These are phyloP conservation scores for Polychaeton citri DNA, from an alignment of 2,329 filamentous ascomycete genomes.

Conservation along the genomic window DNA sequence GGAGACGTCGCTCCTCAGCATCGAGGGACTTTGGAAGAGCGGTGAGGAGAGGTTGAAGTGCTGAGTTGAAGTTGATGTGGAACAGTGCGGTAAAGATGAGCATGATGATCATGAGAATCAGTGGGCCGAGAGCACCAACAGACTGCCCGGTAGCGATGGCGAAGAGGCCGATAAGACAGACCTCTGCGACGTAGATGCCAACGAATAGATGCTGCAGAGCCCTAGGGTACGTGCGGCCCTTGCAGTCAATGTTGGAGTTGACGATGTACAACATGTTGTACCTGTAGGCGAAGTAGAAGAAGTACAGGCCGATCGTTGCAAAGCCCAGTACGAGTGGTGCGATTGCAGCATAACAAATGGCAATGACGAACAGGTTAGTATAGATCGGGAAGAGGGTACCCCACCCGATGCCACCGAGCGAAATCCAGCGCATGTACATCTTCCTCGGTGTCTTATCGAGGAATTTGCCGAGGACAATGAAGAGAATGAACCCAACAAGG, in stretches of 20 bases:
- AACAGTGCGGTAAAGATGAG: slow-evolving; percentile 64
- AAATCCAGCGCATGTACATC: slow-evolving; percentile 66
- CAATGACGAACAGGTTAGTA: slow-evolving; percentile 60
- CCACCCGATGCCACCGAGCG: slow-evolving; percentile 63
- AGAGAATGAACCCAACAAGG: slow-evolving; percentile 57
- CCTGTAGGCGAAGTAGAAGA: slow-evolving; percentile 78
- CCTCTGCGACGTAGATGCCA: slow-evolving; percentile 68
- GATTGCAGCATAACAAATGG: slow-evolving; percentile 75
- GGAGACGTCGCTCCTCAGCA: slow-evolving; percentile 23
- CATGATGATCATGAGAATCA: slow-evolving; percentile 64
- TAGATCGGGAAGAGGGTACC: slow-evolving; percentile 71
- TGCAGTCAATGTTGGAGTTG: slow-evolving; percentile 70
- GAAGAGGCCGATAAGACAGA: slow-evolving; percentile 78
- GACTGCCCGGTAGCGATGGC: slow-evolving; percentile 47
- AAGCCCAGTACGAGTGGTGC: slow-evolving; percentile 76
- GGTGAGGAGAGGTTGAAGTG: slow-evolving; percentile 61
- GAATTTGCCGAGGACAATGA: slow-evolving; percentile 59
- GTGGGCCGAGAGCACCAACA: slow-evolving; percentile 41
- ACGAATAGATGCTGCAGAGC: slow-evolving; percentile 75
- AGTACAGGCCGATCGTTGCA: slow-evolving; percentile 59
- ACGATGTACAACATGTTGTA: slow-evolving; percentile 87
- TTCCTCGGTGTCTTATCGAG: slow-evolving; percentile 67
- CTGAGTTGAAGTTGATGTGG: slow-evolving; percentile 59
- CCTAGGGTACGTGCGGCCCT: slow-evolving; percentile 76
- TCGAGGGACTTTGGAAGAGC: slow-evolving; percentile 49